phyloP scores from a whole-genome alignment of 306 rosid species.

The Geum urbanum region DNA sequence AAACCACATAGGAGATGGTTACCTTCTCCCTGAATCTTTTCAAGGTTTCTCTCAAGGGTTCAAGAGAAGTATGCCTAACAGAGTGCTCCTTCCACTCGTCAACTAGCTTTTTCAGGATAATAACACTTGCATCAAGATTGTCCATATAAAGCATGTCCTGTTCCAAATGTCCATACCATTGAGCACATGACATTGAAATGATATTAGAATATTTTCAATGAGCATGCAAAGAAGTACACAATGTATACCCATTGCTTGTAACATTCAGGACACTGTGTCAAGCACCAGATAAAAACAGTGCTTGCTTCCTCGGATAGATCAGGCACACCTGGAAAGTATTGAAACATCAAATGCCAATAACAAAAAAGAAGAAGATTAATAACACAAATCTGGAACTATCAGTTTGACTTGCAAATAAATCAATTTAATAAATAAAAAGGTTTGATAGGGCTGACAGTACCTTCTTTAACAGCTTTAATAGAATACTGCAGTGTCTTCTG shows the following conservation, averaged over 20 bases:
- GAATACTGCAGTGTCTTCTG: conserved; percentile 63
- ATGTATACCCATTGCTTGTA: conserved; percentile 78
- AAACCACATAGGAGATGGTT: background rate
- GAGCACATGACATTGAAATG: conserved; percentile 12
- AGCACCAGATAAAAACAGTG: conserved; percentile 61
- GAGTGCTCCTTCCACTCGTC: conserved; percentile 62
- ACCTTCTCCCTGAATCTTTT: conserved; percentile 68
- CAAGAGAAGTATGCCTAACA: conserved; percentile 49
- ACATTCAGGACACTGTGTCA: conserved; percentile 57
- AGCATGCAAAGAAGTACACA: background rate
- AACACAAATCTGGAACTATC: background rate
- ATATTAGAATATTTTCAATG: background rate
- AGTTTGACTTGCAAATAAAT: background rate
- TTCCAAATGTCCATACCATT: conserved; percentile 20
- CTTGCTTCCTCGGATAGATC: conserved; percentile 67
- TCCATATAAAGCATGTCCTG: conserved; percentile 64
- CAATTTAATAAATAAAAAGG: background rate
- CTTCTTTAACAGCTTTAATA: conserved; percentile 61
- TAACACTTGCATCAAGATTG: conserved; percentile 59
- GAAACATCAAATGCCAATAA: background rate
- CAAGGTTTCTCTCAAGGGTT: conserved; percentile 59
- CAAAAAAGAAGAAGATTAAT: background rate
- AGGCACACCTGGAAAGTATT: conserved; percentile 48
- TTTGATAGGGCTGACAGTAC: conserved; percentile 28
- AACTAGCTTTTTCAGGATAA: conserved; percentile 57